Evolutionary conservation across 2,329 filamentous ascomycete genomes (phyloP).

Genomic region (Penicillium sp.): DNA sequence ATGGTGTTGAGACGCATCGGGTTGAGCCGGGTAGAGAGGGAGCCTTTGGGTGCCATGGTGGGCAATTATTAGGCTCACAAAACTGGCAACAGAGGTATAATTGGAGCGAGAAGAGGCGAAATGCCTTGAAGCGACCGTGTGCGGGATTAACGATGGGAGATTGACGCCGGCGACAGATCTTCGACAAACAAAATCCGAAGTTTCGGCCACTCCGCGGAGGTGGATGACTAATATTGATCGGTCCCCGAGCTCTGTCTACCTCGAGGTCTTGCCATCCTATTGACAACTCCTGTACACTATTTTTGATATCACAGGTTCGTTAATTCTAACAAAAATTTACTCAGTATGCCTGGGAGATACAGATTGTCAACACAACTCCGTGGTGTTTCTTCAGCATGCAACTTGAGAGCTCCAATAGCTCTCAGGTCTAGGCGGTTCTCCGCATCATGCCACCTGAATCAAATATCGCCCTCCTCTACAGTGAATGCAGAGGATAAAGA

Average conservation of each 20-base stretch:
- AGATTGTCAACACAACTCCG: conserved; percentile 17
- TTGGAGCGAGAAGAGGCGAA: not conserved
- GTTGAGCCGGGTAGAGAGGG: conserved; percentile 43
- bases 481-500: conserved; percentile 15
- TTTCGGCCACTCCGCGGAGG: conserved; percentile 30
- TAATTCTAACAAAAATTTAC: too few species aligned
- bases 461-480: conserved; percentile 18
- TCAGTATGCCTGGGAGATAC: conserved; percentile 24
- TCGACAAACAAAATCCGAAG: conserved; percentile 19
- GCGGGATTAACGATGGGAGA: conserved; percentile 7
- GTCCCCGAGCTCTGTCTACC: not conserved
- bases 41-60: conserved; percentile 45
- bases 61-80: not conserved
- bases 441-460: conserved; percentile 21
- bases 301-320: not conserved
- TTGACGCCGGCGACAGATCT: conserved; percentile 13
- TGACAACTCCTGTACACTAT: not conserved
- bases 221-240: conserved; percentile 30
- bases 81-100: not conserved
- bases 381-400: conserved; percentile 11
- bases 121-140: conserved; percentile 11
- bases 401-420: conserved; percentile 13
- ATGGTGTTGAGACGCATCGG: conserved; percentile 49
- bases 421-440: conserved; percentile 22
- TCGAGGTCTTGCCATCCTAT: conserved; percentile 8